Percentiles rank a stretch among this genome's conserved stretches.
These are phyloP conservation scores for Groenewaldozyma salmanticensis DNA, from an alignment of 805 yeast species.

Conservation along the genomic window DNA sequence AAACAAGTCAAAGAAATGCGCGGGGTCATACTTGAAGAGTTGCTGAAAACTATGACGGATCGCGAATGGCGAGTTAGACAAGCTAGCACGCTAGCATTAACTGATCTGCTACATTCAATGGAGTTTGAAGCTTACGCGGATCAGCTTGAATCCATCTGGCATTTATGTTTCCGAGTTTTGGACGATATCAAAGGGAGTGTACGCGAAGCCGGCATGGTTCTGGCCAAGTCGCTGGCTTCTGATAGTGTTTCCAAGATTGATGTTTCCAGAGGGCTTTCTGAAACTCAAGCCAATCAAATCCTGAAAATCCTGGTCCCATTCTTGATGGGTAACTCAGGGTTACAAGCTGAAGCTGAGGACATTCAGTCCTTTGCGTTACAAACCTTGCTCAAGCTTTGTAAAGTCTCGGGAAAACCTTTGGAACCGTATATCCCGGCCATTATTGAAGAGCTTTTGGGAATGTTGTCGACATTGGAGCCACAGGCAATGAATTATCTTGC, in stretches of 20 bases:
- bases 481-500: conserved; percentile 79
- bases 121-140: conserved; percentile 39
- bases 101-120: conserved; percentile 58
- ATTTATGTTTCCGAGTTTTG: conserved; percentile 75
- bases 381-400: conserved; percentile 65
- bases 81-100: conserved; percentile 66
- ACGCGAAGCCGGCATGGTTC: conserved; percentile 61
- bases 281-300: conserved; percentile 35
- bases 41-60: conserved; percentile 59
- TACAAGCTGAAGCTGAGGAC: conserved; percentile 79
- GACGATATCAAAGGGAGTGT: conserved; percentile 96
- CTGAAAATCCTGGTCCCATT: conserved; percentile 63
- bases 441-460: conserved; percentile 53
- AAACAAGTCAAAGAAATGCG: conserved; percentile 47
- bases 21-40: conserved; percentile 51
- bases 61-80: conserved; percentile 92
- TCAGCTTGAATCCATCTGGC: conserved; percentile 55
- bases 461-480: conserved; percentile 86
- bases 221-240: conserved; percentile 59
- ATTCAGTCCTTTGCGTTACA: conserved; percentile 65
- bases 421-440: conserved; percentile 61
- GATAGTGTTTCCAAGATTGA: conserved; percentile 51
- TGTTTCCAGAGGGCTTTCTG: conserved; percentile 30
- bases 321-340: conserved; percentile 66
- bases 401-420: conserved; percentile 45